Conservation (phyloP, 148 eudicot genomes). For the Euryodendron excelsum region DNA sequence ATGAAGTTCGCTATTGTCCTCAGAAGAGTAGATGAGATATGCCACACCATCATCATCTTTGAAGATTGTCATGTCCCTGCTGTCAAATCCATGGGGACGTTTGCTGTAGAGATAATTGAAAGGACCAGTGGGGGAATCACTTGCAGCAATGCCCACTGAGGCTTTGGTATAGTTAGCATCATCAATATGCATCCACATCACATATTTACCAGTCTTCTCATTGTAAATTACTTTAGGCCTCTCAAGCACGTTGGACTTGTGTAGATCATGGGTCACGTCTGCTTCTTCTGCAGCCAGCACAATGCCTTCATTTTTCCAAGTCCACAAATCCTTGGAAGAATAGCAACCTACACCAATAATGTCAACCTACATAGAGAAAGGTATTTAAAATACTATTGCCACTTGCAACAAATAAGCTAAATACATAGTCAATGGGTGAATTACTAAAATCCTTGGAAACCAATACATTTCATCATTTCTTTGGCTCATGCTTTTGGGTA, state of each 20-base stretch:
- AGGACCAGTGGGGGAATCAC: conserved; percentile 77
- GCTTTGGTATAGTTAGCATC: conserved; percentile 92
- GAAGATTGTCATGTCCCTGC: conserved; percentile 91
- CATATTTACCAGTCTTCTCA: conserved; percentile 63
- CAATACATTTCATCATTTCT: no score
- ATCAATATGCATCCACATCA: conserved; percentile 99
- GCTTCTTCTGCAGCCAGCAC: conserved; percentile 79
- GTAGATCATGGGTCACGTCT: conserved; percentile 82
- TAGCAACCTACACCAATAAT: conserved; percentile 95
- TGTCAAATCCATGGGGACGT: conserved; percentile 81
- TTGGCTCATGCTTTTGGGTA: background rate
- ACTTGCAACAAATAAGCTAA: background rate
- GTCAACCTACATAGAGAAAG: conserved; percentile 58
- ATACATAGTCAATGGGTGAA: background rate
- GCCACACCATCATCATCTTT: conserved; percentile 86
- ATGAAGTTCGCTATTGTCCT: conserved; percentile 90
- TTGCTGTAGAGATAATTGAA: conserved; percentile 78
- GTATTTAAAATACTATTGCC: background rate
- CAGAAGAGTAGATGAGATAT: conserved; percentile 84
- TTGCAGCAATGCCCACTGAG: conserved; percentile 69
- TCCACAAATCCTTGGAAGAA: conserved; percentile 96
- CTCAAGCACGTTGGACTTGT: conserved; percentile 83
- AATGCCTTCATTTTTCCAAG: conserved; percentile 93
- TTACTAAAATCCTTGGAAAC: background rate
- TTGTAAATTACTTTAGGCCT: conserved; percentile 93